phyloP scores from a whole-genome alignment of 257 asterid species.

The Haberlea rhodopensis region DNA sequence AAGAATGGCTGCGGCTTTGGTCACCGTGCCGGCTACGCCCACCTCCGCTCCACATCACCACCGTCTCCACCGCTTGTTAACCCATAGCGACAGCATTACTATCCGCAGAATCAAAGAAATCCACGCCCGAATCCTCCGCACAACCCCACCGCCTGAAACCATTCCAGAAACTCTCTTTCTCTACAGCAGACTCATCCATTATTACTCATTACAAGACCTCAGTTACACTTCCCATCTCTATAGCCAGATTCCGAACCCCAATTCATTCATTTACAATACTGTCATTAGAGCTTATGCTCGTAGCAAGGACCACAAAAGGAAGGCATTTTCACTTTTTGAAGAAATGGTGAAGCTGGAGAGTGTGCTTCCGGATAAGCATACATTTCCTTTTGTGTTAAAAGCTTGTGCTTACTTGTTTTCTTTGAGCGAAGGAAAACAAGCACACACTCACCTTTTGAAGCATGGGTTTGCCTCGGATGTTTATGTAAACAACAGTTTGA shows the following conservation, averaged over 20 bases:
- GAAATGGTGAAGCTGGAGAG: slow-evolving; percentile 36
- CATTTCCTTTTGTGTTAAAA: slow-evolving; percentile 70
- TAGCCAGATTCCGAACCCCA: slow-evolving; percentile 41
- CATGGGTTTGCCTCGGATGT: slow-evolving; percentile 62
- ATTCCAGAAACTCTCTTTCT: slow-evolving; percentile 39
- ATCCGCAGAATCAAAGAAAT: slow-evolving; percentile 63
- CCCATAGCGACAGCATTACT: slow-evolving; percentile 50
- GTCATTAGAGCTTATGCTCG: slow-evolving; percentile 63
- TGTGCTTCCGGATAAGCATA: slow-evolving; percentile 67
- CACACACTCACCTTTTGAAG: slow-evolving; percentile 58
- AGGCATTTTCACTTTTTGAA: slow-evolving; percentile 43
- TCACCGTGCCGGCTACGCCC: slow-evolving; percentile 32
- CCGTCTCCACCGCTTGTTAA: slow-evolving; percentile 46
- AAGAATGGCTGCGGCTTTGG: slow-evolving; percentile 35
- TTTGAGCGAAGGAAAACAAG: slow-evolving; percentile 56
- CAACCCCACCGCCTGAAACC: slow-evolving; percentile 29
- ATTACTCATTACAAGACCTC: slow-evolving; percentile 51
- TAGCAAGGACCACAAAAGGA: slow-evolving; percentile 40
- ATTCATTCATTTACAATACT: slow-evolving; percentile 58
- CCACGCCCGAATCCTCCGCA: slow-evolving; percentile 62
- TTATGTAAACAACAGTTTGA: slow-evolving; percentile 68
- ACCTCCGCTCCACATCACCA: slow-evolving; percentile 31
- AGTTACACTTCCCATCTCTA: slow-evolving; percentile 41
- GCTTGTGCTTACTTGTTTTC: slow-evolving; percentile 67
- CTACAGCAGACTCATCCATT: slow-evolving; percentile 49